Base-by-base conservation (phyloP, 176 grass and related monocot species). In the Zoysia japonica region DNA sequence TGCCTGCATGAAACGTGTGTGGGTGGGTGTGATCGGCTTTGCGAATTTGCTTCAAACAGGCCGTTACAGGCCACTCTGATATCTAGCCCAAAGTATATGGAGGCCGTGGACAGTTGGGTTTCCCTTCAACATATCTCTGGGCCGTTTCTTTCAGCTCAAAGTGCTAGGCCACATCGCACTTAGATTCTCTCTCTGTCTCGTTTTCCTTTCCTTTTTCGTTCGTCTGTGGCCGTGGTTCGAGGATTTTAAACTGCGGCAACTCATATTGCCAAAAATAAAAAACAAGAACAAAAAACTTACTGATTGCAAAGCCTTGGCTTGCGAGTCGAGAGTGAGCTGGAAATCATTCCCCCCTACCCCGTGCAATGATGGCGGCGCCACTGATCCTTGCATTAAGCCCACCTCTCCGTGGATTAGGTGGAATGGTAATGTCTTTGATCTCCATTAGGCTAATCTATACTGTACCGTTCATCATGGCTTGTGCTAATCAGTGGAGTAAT, bases 401-500 rank as follows among this genome's bases (percentile, higher is more conserved):
- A 76, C 65, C 57, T 50, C 70, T 64, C 55, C 15, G 65, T 48
- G 59, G 71, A 85, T 85, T 88, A 76, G 82, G 77, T 80, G 35
- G 77, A 42, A 20, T 70, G 82, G 16, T 64, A 76, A 59, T 71
- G 71, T 44, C 19, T 78, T 67, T 60, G 40, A 71, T 77, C 71
- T 47, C 28, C 47, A 74, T 54, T 63, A 43, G 75, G n/a, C 47
- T 81, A 72, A 71, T 47, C 55, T 61, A 67, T 28, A 12, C 67
- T 13, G 35, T 39, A 70, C 38, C 77, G 55, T 75, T 76, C 81
- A 85, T 85, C 87, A 76, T 77, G 66, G 2, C 42, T 42, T 41
- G 61, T 47, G 64, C 50, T 41, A 85, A 88, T 88, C 76, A 80
- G 70, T 80, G 72, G 36, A 84, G 41, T 85, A 88, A 76, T 79